Evolutionary conservation across 257 asterid genomes (phyloP), one percentile per base, ranked within the genome.

Genomic region (Nicotiana attenuata): DNA sequence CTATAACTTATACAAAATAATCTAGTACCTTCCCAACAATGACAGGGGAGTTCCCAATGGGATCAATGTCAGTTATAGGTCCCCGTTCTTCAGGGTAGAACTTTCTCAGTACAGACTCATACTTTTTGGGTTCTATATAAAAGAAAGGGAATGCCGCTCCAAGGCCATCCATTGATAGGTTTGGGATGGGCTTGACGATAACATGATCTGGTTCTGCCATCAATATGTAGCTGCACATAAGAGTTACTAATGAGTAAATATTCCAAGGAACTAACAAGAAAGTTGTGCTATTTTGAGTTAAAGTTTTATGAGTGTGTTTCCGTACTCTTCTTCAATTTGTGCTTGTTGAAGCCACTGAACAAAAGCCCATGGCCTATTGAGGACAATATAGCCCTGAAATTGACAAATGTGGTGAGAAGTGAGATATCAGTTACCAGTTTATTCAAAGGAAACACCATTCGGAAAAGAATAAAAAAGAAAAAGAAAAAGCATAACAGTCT

Each of bases 291-390:
- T 52, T 52, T 7, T 79, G 47, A 80, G 14, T 28, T 28, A n/a
- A n/a, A 56, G 29, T 19, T 53, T 64, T 5, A 64, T 29, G 68
- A 26, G 57, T 60, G 83, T 55, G 61, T 35, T 47, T 80, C 31
- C 96, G 4, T 88, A 94, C 98, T 95, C 99, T 91, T 95, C 99
- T 86, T 92, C 83, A 83, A 95, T 95, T 53, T 90, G 78, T 73
- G 97, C 94, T 87, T 95, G 91, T 83, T 91, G 96, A 87, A 95
- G 99, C 99, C 99, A 95, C 88, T 95, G 99, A 69, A 95, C 99
- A 88, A 95, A 93, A 68, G 99, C 99, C 98, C 98, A 95, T 29
- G 99, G 99, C 77, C 99, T 91, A 87, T 95, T 95, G 64, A 95
- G 97, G 84, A 95, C 99, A 86, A 95, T 90, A 87, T 95, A 95